A percentile compares a stretch with the other conserved stretches of the same genome.
Conservation (phyloP, 2,329 filamentous ascomycete genomes). For the Drechslerella coelobrocha region DNA sequence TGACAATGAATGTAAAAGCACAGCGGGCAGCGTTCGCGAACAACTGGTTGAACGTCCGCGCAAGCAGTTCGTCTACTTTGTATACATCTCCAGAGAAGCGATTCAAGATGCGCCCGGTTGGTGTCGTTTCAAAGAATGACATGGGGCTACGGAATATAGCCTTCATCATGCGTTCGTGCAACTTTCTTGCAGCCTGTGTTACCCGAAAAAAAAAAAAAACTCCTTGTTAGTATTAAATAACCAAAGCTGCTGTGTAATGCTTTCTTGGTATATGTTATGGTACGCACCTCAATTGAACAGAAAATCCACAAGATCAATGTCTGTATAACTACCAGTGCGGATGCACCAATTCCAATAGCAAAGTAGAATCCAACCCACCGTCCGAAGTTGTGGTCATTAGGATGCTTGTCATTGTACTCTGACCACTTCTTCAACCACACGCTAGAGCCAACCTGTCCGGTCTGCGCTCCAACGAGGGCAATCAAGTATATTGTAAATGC, state of each 20-base stretch:
- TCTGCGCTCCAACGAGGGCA: constrained; percentile 79
- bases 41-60: constrained; percentile 96
- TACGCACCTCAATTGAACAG: constrained; percentile 84
- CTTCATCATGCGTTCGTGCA: constrained; percentile 96
- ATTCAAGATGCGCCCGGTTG: constrained; percentile 93
- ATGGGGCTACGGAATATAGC: constrained; percentile 97
- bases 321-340: constrained; percentile 84
- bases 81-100: constrained; percentile 85
- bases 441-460: constrained; percentile 78
- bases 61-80: constrained; percentile 80
- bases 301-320: constrained; percentile 98
- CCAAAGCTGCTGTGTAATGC: constrained; percentile 68
- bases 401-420: constrained; percentile 73
- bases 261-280: constrained; percentile 79
- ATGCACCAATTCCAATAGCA: constrained; percentile 86
- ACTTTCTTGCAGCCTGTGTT: constrained; percentile 82
- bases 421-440: constrained; percentile 96
- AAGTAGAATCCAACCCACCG: constrained; percentile 97
- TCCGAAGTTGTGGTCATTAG: constrained; percentile 76
- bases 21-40: constrained; percentile 78
- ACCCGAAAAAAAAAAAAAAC: no score
- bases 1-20: constrained; percentile 83
- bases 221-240: constrained; percentile 31
- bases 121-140: constrained; percentile 98
- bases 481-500: constrained; percentile 82